These are phyloP conservation scores for Marasmius oreades DNA, from an alignment of 1,284 basidiomycete genomes.

Conservation along the genomic window DNA sequence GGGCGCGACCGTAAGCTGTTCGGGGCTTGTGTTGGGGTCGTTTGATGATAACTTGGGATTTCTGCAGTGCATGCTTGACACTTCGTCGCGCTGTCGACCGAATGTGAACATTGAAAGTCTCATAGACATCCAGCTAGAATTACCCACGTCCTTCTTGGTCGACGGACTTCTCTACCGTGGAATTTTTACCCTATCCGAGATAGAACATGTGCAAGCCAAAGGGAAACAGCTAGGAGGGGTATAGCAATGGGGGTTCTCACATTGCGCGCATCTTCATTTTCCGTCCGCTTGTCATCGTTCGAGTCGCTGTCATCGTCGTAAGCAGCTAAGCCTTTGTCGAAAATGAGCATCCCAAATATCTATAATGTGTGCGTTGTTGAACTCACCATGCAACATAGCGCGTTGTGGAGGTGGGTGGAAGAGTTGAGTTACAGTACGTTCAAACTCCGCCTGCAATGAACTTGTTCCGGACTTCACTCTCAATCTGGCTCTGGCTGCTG, in stretches of 20 bases:
- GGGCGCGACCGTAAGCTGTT: constrained; percentile 30
- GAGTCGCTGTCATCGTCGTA: constrained; percentile 67
- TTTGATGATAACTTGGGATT: constrained; percentile 60
- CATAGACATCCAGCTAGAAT: constrained; percentile 6
- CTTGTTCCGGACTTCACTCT: background rate
- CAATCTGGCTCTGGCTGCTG: background rate
- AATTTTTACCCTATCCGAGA: constrained; percentile 62
- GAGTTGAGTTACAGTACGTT: background rate
- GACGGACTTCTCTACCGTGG: constrained; percentile 36
- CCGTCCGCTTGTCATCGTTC: constrained; percentile 38
- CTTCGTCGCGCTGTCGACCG: constrained; percentile 31
- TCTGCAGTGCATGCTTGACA: constrained; percentile 21
- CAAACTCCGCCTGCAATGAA: background rate
- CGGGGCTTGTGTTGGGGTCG: constrained; percentile 31
- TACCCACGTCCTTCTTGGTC: constrained; percentile 41
- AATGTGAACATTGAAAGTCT: background rate
- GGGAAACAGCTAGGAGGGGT: constrained; percentile 53
- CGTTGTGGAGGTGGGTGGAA: background rate
- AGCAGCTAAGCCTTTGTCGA: constrained; percentile 50
- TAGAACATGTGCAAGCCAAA: constrained; percentile 53
- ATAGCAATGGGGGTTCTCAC: constrained; percentile 56
- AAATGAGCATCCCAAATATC: background rate
- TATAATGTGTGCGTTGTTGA: background rate
- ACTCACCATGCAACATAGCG: background rate
- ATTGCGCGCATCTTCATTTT: constrained; percentile 33